A percentile compares a stretch with the other conserved stretches of the same genome.
Evolutionary conservation across 208 protist genomes (phyloP).

Genomic region (Trypanosoma lewisi): DNA sequence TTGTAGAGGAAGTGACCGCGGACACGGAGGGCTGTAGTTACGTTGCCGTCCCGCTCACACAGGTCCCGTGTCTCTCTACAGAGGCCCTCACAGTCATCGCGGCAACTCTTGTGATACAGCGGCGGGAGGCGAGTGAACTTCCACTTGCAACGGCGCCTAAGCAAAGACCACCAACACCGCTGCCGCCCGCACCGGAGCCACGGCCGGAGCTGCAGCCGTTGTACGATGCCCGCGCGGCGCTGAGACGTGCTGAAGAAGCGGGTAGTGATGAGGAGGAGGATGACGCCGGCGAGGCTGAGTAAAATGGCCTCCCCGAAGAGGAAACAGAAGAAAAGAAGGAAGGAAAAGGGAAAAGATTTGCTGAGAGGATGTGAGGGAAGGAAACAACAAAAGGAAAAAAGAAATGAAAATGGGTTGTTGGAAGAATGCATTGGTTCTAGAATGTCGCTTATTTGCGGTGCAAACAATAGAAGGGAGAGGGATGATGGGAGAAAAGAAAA

Average conservation of each 20-base stretch:
- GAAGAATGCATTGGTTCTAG: no score
- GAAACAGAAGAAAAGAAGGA: background rate
- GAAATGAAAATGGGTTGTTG: no score
- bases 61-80: conserved; percentile 34
- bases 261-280: conserved; percentile 32
- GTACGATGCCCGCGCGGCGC: conserved; percentile 60
- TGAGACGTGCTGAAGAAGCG: conserved; percentile 49
- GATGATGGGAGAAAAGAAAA: conserved; percentile 7
- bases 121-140: conserved; percentile 34
- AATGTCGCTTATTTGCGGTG: no score
- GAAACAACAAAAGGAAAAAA: conserved; percentile 3
- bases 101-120: conserved; percentile 32
- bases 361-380: background rate
- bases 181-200: conserved; percentile 63
- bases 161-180: conserved; percentile 80
- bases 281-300: background rate
- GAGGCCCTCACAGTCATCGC: conserved; percentile 76
- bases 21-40: conserved; percentile 34
- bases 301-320: background rate
- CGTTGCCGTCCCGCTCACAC: conserved; percentile 46
- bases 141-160: conserved; percentile 53
- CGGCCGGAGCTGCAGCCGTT: conserved; percentile 80
- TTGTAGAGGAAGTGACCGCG: background rate
- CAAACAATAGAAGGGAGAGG: no score
- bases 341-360: no score